phyloP scores from a whole-genome alignment of 108 stramenopile species.

The Nitzschia inconspicua region DNA sequence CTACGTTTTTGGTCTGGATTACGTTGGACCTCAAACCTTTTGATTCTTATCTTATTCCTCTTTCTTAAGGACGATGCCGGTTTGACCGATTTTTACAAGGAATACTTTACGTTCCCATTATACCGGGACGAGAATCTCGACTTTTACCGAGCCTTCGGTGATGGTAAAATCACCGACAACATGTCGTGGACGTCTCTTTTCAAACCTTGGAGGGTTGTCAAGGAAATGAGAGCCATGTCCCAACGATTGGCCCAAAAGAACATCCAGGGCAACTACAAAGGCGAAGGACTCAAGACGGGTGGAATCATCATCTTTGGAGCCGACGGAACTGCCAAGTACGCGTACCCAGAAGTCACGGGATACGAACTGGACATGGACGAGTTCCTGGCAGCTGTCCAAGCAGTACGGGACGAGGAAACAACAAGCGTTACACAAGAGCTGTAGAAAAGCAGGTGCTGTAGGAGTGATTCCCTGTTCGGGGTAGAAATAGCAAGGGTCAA shows the following conservation, averaged over 20 bases:
- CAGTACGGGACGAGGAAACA: slow-evolving; percentile 31
- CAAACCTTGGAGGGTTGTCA: slow-evolving; percentile 39
- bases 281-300: slow-evolving; percentile 78
- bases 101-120: slow-evolving; percentile 61
- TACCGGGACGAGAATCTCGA: slow-evolving; percentile 53
- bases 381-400: slow-evolving; percentile 45
- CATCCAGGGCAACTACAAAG: slow-evolving; percentile 68
- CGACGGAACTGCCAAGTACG: slow-evolving; percentile 55
- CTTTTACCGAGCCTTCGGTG: slow-evolving; percentile 75
- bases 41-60: not conserved
- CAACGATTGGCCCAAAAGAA: slow-evolving; percentile 55
- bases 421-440: too few species aligned
- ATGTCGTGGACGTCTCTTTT: slow-evolving; percentile 16
- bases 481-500: too few species aligned
- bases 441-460: too few species aligned
- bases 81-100: slow-evolving; percentile 48
- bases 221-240: slow-evolving; percentile 3
- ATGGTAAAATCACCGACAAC: slow-evolving; percentile 25
- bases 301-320: slow-evolving; percentile 72
- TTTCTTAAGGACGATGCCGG: slow-evolving; percentile 63
- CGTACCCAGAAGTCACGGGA: slow-evolving; percentile 74
- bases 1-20: not conserved
- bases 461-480: too few species aligned
- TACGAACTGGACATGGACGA: slow-evolving; percentile 47
- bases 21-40: not conserved